These are phyloP conservation scores for Punica granatum DNA, from an alignment of 345 rosid species.

Conservation along the genomic window DNA sequence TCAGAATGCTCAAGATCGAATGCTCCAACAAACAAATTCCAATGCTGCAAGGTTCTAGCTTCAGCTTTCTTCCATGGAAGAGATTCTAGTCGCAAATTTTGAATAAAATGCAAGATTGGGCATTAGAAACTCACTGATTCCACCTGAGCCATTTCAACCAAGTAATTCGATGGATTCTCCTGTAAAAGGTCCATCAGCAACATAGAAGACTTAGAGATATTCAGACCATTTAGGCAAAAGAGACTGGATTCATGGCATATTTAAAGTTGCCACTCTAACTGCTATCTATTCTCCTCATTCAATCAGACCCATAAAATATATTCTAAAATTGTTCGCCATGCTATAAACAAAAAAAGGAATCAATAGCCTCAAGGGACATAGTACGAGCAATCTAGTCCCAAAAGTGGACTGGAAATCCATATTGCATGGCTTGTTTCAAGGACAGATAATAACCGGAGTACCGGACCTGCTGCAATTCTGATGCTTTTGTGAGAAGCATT, in stretches of 20 bases:
- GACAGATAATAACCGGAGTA: conserved; percentile 22
- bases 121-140: conserved; percentile 53
- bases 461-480: conserved; percentile 49
- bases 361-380: background rate
- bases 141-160: conserved; percentile 96
- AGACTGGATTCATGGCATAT: background rate
- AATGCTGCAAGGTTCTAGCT: background rate
- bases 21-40: background rate
- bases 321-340: no score
- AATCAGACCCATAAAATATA: background rate
- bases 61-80: background rate
- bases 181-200: conserved; percentile 24
- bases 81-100: background rate
- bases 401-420: no score
- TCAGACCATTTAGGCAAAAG: background rate
- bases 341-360: background rate
- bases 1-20: background rate
- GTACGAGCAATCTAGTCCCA: background rate
- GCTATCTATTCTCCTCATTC: background rate
- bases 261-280: no score
- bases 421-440: background rate
- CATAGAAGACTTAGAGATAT: background rate
- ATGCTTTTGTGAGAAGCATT: conserved; percentile 68
- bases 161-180: conserved; percentile 73
- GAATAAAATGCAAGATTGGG: background rate